Conservation (phyloP, 768 basidiomycete genomes). For the Russula lepida region DNA sequence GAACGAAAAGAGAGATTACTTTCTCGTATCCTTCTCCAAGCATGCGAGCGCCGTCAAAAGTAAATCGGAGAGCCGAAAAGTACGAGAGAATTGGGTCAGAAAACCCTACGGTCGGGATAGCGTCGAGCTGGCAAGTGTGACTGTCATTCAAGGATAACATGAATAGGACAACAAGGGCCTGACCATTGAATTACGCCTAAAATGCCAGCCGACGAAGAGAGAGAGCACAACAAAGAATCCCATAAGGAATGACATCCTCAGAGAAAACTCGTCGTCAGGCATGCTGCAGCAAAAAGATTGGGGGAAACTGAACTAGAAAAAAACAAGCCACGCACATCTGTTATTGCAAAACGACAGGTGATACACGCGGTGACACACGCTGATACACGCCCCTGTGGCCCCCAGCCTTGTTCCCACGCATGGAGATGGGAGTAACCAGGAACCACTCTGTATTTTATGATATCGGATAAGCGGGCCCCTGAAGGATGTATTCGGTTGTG, state of each 20-base stretch:
- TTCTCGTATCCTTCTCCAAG: neutral
- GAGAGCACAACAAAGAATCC: neutral
- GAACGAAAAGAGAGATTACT: neutral
- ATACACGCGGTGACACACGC: no score
- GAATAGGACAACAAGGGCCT: neutral
- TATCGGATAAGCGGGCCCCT: no score
- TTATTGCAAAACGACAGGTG: no score
- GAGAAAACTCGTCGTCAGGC: neutral
- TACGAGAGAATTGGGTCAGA: slow-evolving; percentile 26
- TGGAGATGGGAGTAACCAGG: no score
- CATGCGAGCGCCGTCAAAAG: neutral
- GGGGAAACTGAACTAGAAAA: no score
- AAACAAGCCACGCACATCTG: no score
- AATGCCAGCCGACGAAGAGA: neutral
- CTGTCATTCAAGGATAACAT: neutral
- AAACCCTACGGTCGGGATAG: neutral
- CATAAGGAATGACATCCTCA: neutral
- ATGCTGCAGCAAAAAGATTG: neutral
- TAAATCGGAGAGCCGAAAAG: neutral
- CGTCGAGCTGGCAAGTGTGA: neutral
- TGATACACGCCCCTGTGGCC: no score
- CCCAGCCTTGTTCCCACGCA: no score
- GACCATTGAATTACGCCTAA: neutral
- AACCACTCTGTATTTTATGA: no score
- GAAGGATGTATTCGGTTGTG: no score